These are phyloP conservation scores for Chaetomium sp. DNA, from an alignment of 2,329 filamentous ascomycete species.

Conservation along the genomic window DNA sequence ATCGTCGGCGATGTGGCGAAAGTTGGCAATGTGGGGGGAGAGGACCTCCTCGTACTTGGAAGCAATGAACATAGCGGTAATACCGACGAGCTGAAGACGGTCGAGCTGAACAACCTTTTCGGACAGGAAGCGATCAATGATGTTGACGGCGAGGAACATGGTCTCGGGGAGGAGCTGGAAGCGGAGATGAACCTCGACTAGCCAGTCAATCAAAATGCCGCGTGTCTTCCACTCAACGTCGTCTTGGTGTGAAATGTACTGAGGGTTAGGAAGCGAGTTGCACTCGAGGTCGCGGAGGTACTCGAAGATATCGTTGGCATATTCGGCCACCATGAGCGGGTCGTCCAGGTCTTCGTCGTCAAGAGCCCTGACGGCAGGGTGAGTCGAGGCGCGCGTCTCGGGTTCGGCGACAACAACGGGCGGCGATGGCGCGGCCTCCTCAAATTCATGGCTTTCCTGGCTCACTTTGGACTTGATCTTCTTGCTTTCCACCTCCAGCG, in stretches of 20 bases:
- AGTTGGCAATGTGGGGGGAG: slow-evolving; percentile 93
- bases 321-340: slow-evolving; percentile 96
- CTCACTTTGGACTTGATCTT: slow-evolving; percentile 27
- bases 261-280: slow-evolving; percentile 73
- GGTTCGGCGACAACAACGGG: slow-evolving; percentile 19
- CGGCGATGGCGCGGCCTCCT: slow-evolving; percentile 24
- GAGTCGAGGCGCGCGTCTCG: slow-evolving; percentile 27
- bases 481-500: slow-evolving; percentile 41
- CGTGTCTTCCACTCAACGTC: slow-evolving; percentile 98
- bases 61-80: slow-evolving; percentile 98
- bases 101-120: slow-evolving; percentile 93
- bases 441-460: neutral
- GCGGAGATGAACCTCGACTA: slow-evolving; percentile 95
- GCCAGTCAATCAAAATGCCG: slow-evolving; percentile 94
- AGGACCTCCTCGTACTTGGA: slow-evolving; percentile 99
- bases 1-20: slow-evolving; percentile 93
- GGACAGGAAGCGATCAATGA: slow-evolving; percentile 95
- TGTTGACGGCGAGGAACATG: slow-evolving; percentile 93
- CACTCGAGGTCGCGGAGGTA: slow-evolving; percentile 83
- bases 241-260: slow-evolving; percentile 93
- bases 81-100: slow-evolving; percentile 90
- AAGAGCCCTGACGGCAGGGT: slow-evolving; percentile 52
- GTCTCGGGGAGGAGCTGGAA: slow-evolving; percentile 96
- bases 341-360: slow-evolving; percentile 87
- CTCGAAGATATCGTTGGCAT: slow-evolving; percentile 94